Evolutionary conservation across 805 yeast species (phyloP), one percentile per base, ranked within the genome.

Genomic region (Scheffersomyces lignosus): DNA sequence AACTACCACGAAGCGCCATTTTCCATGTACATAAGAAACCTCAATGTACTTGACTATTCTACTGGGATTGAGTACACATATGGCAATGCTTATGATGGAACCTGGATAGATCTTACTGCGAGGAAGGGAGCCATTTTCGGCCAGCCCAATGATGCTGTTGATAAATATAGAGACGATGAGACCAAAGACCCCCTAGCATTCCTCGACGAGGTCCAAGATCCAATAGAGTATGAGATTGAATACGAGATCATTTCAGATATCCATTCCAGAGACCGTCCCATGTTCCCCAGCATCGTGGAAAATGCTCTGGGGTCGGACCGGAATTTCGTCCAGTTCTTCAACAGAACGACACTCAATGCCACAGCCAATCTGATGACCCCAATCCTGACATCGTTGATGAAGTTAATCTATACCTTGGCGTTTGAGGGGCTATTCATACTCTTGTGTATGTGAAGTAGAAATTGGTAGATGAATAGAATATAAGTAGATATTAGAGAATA

Each of bases 1-100:
- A 54, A 60, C 37, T 68, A 58, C 41, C 20, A 20, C 3, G 41
- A 54, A 14, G 41, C 53, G 16, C 74, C 74, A 1, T 64, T 56
- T 31, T 29, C 44, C 7, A 66, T 66, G 72, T 34, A 38, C 26
- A 56, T 62, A 12, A 43, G 40, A 18, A 47, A 49, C 27, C 35
- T 53, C 8, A 31, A 27, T 12, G 52, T 52, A 9, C 43, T 34
- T 16, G 67, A 67, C 42, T 64, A 58, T 43, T 49, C 61, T 9
- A 45, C 44, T 1, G 70, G 70, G 1, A 38, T 26, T 7, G 47
- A 52, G 36, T 61, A 64, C 40, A 41, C 38, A 3, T 65, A 66
- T 40, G 66, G 65, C 3, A 43, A 55, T 18, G 29, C 34, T 14
- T 40, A 36, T 16, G 15, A 12, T 14, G 55, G 54, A 2, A 25